These are phyloP conservation scores for Daldinia sp. DNA, from an alignment of 2,329 filamentous ascomycete species.

Conservation along the genomic window DNA sequence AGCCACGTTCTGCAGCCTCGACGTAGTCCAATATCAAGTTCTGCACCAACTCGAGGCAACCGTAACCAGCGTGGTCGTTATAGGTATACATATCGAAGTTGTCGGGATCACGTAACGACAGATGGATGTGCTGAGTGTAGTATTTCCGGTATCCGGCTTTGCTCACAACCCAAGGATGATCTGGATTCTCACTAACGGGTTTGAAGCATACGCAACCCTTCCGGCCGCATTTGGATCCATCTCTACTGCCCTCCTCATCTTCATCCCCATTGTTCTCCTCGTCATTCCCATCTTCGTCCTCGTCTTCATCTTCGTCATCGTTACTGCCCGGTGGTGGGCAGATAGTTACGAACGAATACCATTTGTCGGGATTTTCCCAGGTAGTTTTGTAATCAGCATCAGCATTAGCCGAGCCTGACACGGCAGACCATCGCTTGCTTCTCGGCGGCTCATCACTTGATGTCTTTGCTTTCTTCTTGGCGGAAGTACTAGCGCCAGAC, in stretches of 20 bases:
- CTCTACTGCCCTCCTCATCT: neutral
- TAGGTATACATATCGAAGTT: neutral
- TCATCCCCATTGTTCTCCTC: neutral
- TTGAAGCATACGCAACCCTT: neutral
- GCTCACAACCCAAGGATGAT: neutral
- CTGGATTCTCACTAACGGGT: neutral
- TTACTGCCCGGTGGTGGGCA: neutral
- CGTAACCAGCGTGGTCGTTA: neutral
- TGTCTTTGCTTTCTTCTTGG: conserved; percentile 43
- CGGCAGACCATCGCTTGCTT: conserved; percentile 49
- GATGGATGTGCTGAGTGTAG: neutral
- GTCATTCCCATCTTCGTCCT: neutral
- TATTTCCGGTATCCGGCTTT: conserved; percentile 1
- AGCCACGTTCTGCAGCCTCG: conserved; percentile 51
- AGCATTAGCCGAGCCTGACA: conserved; percentile 54
- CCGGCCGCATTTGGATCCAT: neutral
- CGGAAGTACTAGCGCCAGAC: conserved; percentile 1
- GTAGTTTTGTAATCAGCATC: conserved; percentile 48
- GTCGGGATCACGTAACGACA: neutral
- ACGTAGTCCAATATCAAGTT: conserved; percentile 54
- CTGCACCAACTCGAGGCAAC: neutral
- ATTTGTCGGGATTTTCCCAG: conserved; percentile 33
- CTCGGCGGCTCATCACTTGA: conserved; percentile 35
- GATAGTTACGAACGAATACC: neutral
- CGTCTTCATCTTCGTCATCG: neutral